Evolutionary conservation across 2,329 filamentous ascomycete genomes (phyloP).

Genomic region (Colletotrichum cuscutae): DNA sequence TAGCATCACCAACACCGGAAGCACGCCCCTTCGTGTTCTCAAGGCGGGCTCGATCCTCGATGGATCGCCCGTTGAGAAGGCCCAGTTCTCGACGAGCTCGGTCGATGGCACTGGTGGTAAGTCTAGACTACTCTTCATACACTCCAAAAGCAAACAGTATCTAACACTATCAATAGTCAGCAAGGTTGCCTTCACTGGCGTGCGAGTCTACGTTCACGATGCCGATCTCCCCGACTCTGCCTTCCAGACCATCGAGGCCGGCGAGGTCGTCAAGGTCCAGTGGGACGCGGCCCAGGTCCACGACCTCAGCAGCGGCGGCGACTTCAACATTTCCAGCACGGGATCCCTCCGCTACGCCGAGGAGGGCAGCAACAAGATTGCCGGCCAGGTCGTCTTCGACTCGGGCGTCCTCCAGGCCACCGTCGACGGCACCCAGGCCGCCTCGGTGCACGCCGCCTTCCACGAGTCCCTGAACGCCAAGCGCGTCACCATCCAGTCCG

Average conservation of each 20-base stretch:
- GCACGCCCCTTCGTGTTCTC: conserved; percentile 55
- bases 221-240: conserved; percentile 53
- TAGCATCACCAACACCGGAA: conserved; percentile 59
- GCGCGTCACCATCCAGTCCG: conserved; percentile 43
- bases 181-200: conserved; percentile 58
- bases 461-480: conserved; percentile 48
- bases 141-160: not conserved
- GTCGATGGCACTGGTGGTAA: conserved; percentile 43
- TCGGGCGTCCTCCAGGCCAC: conserved; percentile 65
- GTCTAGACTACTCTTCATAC: conserved; percentile 29
- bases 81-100: conserved; percentile 50
- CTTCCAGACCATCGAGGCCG: conserved; percentile 56
- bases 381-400: conserved; percentile 60
- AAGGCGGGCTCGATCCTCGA: conserved; percentile 61
- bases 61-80: conserved; percentile 58
- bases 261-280: conserved; percentile 56
- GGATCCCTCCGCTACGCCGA: conserved; percentile 64
- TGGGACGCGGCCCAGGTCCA: conserved; percentile 63
- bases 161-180: conserved; percentile 41
- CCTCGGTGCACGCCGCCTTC: conserved; percentile 56
- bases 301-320: conserved; percentile 39
- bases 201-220: conserved; percentile 57
- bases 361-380: conserved; percentile 57
- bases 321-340: conserved; percentile 34
- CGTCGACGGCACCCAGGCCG: conserved; percentile 64